Base-by-base conservation (phyloP, 2,329 filamentous ascomycete species). In the Aspergillus felis region DNA sequence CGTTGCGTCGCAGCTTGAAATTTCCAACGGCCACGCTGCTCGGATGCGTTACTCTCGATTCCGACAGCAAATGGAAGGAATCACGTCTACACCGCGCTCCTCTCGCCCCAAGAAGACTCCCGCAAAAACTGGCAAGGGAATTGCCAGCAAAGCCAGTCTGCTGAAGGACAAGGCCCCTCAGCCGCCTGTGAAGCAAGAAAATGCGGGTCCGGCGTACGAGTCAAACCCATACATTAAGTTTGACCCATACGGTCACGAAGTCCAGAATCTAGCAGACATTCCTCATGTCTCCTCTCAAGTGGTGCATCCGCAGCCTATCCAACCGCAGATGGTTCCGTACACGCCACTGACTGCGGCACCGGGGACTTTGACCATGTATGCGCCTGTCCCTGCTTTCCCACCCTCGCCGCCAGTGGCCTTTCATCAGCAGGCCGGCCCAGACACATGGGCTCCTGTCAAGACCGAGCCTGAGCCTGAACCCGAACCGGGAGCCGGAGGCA, bases 21-120 rank as follows among this genome's bases (percentile, higher is more conserved):
- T 84, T 54, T 80, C 79, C 38, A 84, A 84, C 54, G 82, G 81
- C 41, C 82, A 84, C 63, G 82, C 82, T 3, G 82, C 82, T 14
- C 79, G 82, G 42, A 84, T 84, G 82, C 78, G 82, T 28, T 84
- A 79, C 66, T 81, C 78, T 24, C 79, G 82, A 38, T 83, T 83
- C 69, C 78, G 75, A 57, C 74, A 78, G 55, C 79, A 82, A 50
- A 81, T 82, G 74, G 81, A 84, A 58, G 78, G 78, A 14, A 71
- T 66, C 3, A 61, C 67, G 8, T 67, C 66, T 3, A 61, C 57
- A 12, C 60, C 67, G 6, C 61, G 64, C 41, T 51, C 51, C 4
- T 27, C 63, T 58, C 63, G 59, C 7, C 56, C 64, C 1, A 75
- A 71, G 51, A 73, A 71, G 50, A 52, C 60, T 9, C 27, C 58